Evolutionary conservation across 306 rosid genomes (phyloP).

Genomic region (Bauhinia variegata): DNA sequence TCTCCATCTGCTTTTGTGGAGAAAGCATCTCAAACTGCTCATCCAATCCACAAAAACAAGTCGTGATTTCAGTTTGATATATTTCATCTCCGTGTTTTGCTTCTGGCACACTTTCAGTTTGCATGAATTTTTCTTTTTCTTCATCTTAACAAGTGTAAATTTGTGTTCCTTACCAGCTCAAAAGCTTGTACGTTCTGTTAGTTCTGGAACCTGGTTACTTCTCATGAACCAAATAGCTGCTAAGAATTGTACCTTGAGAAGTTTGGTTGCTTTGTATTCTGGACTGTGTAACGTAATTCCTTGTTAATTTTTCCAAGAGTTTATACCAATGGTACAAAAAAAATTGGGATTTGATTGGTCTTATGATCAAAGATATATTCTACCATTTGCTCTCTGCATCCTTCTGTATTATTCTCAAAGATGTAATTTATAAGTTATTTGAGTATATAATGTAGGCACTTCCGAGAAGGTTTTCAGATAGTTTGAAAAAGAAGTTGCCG

Average conservation of each 20-base stretch:
- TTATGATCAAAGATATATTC: not conserved
- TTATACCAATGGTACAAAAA: not conserved
- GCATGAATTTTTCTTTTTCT: too few relatives aligned
- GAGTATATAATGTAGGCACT: conserved; percentile 53
- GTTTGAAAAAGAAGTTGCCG: conserved; percentile 61
- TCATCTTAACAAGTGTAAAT: too few relatives aligned
- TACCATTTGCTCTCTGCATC: not conserved
- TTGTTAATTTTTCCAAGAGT: not conserved
- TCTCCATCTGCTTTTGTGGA: not conserved
- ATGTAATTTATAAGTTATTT: not conserved
- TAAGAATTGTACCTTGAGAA: not conserved
- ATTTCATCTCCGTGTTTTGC: too few relatives aligned
- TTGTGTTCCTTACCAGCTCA: too few relatives aligned
- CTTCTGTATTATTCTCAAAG: not conserved
- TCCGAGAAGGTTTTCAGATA: conserved; percentile 56
- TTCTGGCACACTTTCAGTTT: too few relatives aligned
- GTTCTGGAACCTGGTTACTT: not conserved
- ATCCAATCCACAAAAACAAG: too few relatives aligned
- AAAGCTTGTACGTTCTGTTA: too few relatives aligned
- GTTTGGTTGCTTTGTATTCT: not conserved
- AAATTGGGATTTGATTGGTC: not conserved
- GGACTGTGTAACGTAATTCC: too few relatives aligned
- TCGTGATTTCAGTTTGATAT: too few relatives aligned
- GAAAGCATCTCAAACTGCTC: not conserved
- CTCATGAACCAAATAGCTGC: not conserved